These are phyloP conservation scores for Salix caprea DNA, from an alignment of 345 rosid genomes.

Conservation along the genomic window DNA sequence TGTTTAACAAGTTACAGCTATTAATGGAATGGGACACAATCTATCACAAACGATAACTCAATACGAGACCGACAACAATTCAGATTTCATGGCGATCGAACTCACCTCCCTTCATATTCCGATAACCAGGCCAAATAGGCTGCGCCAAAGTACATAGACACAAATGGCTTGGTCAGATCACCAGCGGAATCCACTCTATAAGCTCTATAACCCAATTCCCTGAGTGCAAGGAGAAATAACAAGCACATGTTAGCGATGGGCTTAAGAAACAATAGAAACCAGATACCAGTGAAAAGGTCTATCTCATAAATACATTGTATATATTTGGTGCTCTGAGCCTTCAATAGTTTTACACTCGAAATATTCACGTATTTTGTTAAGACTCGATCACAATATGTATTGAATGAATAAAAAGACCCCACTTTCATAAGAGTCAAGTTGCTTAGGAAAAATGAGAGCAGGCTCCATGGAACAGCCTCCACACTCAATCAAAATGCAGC, in stretches of 20 bases:
- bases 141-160: conserved; percentile 83
- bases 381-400: neutral
- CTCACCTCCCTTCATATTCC: conserved; percentile 79
- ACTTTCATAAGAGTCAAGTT: neutral
- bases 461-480: neutral
- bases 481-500: neutral
- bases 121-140: conserved; percentile 81
- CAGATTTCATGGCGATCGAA: neutral
- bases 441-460: neutral
- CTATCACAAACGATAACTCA: neutral
- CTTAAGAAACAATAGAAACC: neutral
- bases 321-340: neutral
- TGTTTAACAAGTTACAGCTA: conserved; percentile 23
- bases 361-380: neutral
- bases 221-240: conserved; percentile 21
- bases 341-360: neutral
- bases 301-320: neutral
- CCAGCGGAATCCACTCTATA: conserved; percentile 64
- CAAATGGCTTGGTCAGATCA: conserved; percentile 75
- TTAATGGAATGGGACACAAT: neutral
- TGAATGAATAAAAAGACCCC: neutral
- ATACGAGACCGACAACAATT: neutral
- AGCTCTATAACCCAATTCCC: conserved; percentile 80
- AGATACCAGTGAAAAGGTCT: neutral
- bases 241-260: neutral